Evolutionary conservation across 176 grass and related monocot species (phyloP).

Genomic region (Aegilops bicornis): DNA sequence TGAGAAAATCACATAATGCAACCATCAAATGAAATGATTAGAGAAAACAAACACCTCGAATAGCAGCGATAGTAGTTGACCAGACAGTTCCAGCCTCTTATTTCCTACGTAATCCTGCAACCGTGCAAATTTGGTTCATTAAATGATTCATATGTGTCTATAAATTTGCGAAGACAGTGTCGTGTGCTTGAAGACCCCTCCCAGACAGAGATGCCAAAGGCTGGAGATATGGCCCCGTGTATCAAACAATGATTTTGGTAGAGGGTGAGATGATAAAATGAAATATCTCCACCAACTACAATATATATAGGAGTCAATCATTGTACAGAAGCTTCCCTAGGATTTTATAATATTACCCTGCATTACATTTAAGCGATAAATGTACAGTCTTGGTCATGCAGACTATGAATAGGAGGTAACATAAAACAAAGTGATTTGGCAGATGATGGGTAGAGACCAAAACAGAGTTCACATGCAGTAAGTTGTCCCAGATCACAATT

Average conservation of each 20-base stretch:
- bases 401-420: not conserved
- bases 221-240: too few relatives aligned
- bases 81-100: slow-evolving; percentile 89
- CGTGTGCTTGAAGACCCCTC: not conserved
- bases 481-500: not conserved
- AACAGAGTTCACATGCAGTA: not conserved
- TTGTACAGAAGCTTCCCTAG: too few relatives aligned
- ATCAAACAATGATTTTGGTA: too few relatives aligned
- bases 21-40: not conserved
- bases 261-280: too few relatives aligned
- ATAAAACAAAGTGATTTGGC: not conserved
- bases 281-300: too few relatives aligned
- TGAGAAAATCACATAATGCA: not conserved
- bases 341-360: not conserved
- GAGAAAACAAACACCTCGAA: slow-evolving; percentile 65
- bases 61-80: slow-evolving; percentile 82
- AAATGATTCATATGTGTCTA: not conserved
- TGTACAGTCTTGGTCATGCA: not conserved
- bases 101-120: slow-evolving; percentile 94
- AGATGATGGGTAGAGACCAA: not conserved
- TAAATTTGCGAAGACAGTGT: not conserved
- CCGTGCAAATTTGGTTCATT: not conserved
- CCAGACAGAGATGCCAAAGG: too few relatives aligned
- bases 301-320: too few relatives aligned
- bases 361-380: not conserved